phyloP scores from a whole-genome alignment of 768 basidiomycete genomes.

The Leccinellum rugosiceps region DNA sequence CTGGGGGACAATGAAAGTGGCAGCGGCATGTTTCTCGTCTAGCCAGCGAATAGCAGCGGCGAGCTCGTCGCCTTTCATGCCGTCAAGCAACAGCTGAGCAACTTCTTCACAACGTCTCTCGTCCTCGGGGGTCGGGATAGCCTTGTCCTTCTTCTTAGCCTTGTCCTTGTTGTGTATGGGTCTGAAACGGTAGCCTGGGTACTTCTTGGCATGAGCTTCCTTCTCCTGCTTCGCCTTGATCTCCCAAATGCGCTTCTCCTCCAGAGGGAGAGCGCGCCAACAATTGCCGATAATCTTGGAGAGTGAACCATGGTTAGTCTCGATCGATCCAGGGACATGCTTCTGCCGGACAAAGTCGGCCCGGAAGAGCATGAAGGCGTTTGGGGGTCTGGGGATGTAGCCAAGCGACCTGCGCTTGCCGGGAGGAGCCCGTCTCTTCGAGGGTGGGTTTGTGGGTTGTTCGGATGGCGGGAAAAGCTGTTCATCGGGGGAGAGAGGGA shows the following conservation, averaged over 20 bases:
- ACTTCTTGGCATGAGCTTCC: constrained; percentile 63
- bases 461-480: constrained; percentile 56
- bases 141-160: constrained; percentile 38
- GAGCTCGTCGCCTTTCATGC: constrained; percentile 69
- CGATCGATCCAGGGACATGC: constrained; percentile 49
- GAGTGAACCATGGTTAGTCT: constrained; percentile 46
- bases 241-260: constrained; percentile 75
- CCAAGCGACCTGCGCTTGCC: constrained; percentile 62
- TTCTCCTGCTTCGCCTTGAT: constrained; percentile 69
- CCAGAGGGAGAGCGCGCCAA: constrained; percentile 68
- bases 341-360: constrained; percentile 40
- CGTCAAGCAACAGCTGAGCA: constrained; percentile 59
- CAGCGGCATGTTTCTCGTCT: constrained; percentile 30
- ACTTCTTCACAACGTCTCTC: constrained; percentile 47
- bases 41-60: constrained; percentile 56
- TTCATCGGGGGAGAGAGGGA: constrained; percentile 31
- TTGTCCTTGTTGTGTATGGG: constrained; percentile 47
- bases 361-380: constrained; percentile 38
- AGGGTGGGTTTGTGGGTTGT: constrained; percentile 35
- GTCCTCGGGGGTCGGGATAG: constrained; percentile 19
- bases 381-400: constrained; percentile 27
- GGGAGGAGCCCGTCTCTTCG: constrained; percentile 51
- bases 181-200: constrained; percentile 60
- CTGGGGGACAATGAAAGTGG: neutral
- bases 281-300: constrained; percentile 52